These are phyloP conservation scores for Hypoxylon sp. DNA, from an alignment of 2,329 filamentous ascomycete species.

Conservation along the genomic window DNA sequence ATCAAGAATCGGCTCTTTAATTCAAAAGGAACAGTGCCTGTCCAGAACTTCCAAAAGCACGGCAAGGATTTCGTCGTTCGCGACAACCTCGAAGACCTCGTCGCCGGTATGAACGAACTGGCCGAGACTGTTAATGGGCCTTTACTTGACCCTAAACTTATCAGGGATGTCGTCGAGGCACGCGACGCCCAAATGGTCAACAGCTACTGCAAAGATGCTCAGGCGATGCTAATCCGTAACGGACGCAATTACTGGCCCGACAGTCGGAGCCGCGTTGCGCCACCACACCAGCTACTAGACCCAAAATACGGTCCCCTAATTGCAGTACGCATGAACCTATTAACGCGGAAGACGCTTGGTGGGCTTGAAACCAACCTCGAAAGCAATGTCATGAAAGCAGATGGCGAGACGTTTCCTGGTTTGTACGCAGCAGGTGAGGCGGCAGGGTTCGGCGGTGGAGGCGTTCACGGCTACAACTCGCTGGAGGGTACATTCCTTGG, in stretches of 20 bases:
- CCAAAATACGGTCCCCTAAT: slow-evolving; percentile 68
- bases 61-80: slow-evolving; percentile 70
- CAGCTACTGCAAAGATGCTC: slow-evolving; percentile 68
- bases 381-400: slow-evolving; percentile 64
- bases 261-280: slow-evolving; percentile 61
- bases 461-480: slow-evolving; percentile 71
- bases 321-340: slow-evolving; percentile 69
- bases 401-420: slow-evolving; percentile 63
- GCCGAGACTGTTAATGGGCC: slow-evolving; percentile 60
- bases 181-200: slow-evolving; percentile 69
- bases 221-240: slow-evolving; percentile 71
- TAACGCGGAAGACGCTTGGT: slow-evolving; percentile 71
- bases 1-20: slow-evolving; percentile 63
- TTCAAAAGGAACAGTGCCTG: slow-evolving; percentile 63
- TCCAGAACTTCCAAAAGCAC: slow-evolving; percentile 69
- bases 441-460: slow-evolving; percentile 71
- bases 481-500: slow-evolving; percentile 73
- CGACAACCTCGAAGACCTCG: slow-evolving; percentile 66
- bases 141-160: slow-evolving; percentile 56
- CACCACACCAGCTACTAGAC: slow-evolving; percentile 66
- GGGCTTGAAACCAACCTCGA: slow-evolving; percentile 69
- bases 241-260: slow-evolving; percentile 68
- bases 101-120: slow-evolving; percentile 69
- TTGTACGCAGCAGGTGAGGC: slow-evolving; percentile 71
- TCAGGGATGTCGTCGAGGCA: slow-evolving; percentile 62